phyloP scores from a whole-genome alignment of 768 basidiomycete species.

The Termitomyces sp. region DNA sequence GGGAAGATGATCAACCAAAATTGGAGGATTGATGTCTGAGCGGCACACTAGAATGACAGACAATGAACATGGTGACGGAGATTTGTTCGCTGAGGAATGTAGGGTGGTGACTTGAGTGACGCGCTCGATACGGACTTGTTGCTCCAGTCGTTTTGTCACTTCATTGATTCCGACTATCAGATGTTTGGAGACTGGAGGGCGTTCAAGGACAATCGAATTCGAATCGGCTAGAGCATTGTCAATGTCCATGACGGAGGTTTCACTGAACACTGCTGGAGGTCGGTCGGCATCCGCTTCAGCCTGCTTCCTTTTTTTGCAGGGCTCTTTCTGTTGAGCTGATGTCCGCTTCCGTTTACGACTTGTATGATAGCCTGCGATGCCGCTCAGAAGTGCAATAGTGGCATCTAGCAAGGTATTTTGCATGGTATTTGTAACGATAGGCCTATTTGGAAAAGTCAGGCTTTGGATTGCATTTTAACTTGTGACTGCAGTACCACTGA shows the following conservation, averaged over 20 bases:
- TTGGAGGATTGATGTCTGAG: constrained; percentile 69
- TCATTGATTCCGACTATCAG: constrained; percentile 72
- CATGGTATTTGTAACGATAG: constrained; percentile 53
- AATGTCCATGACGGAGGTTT: background rate
- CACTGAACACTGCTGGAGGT: background rate
- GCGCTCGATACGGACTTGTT: constrained; percentile 36
- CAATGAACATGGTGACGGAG: constrained; percentile 21
- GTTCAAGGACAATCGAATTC: constrained; percentile 3
- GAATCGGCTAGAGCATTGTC: background rate
- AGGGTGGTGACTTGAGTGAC: constrained; percentile 20
- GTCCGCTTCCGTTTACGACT: constrained; percentile 38
- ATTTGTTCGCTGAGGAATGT: constrained; percentile 7
- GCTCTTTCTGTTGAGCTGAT: background rate
- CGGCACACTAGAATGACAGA: constrained; percentile 65
- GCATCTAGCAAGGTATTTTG: constrained; percentile 58
- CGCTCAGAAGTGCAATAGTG: constrained; percentile 46
- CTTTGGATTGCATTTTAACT: constrained; percentile 8
- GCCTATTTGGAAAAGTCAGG: constrained; percentile 39
- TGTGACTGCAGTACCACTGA: constrained; percentile 46
- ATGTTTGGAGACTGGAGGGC: constrained; percentile 43
- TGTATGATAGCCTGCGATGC: constrained; percentile 40
- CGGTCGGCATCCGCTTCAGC: background rate
- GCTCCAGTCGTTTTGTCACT: constrained; percentile 72
- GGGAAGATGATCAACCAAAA: constrained; percentile 72
- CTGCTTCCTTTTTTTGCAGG: constrained; percentile 12